Evolutionary conservation across 2,329 filamentous ascomycete genomes (phyloP).

Genomic region (Boeremia exigua): DNA sequence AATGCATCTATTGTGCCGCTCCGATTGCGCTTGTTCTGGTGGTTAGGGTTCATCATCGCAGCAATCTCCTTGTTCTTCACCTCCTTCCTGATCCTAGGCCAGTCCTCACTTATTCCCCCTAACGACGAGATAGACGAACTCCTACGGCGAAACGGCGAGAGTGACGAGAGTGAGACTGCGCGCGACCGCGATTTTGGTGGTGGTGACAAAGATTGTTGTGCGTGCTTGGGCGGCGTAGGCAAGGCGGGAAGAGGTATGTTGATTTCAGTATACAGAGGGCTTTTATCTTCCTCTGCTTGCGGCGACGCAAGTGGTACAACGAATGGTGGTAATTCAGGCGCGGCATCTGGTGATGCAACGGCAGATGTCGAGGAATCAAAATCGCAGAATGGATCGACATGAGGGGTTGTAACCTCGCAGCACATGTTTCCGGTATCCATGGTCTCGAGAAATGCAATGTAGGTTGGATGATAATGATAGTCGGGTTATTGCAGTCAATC

Average conservation of each 20-base stretch:
- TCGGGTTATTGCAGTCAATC: neutral
- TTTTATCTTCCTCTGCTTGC: conserved; percentile 25
- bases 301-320: neutral
- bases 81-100: conserved; percentile 32
- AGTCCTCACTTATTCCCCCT: conserved; percentile 8
- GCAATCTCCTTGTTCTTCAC: conserved; percentile 30
- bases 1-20: conserved; percentile 41
- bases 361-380: conserved; percentile 6
- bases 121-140: conserved; percentile 19
- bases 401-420: conserved; percentile 4
- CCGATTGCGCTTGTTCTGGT: conserved; percentile 26
- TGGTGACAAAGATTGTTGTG: conserved; percentile 9
- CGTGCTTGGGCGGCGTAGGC: conserved; percentile 16
- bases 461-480: too few species aligned
- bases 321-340: conserved; percentile 2
- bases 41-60: conserved; percentile 33
- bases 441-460: neutral
- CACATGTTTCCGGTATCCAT: conserved; percentile 12
- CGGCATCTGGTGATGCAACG: conserved; percentile 5
- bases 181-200: conserved; percentile 22
- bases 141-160: conserved; percentile 32
- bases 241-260: conserved; percentile 40
- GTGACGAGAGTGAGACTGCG: conserved; percentile 32
- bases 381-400: conserved; percentile 6
- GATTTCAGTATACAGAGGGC: conserved; percentile 44